These are phyloP conservation scores for Rhizopus delemar DNA, from an alignment of 371 early-diverging fungal species.

Conservation along the genomic window DNA sequence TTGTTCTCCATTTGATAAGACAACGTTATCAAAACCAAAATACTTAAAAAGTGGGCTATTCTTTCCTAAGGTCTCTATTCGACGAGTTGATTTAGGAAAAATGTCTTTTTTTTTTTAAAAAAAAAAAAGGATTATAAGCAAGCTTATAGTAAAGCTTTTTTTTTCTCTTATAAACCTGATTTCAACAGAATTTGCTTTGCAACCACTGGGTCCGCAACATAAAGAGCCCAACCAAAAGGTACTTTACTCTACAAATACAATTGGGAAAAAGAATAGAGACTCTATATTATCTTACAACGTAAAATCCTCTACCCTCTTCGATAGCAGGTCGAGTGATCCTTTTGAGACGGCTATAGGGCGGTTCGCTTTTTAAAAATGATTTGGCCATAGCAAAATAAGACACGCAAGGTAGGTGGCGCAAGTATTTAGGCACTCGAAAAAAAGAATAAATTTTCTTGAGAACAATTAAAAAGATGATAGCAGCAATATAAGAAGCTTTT, in stretches of 20 bases:
- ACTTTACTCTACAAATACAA: conserved; percentile 13
- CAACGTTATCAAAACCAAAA: conserved; percentile 1
- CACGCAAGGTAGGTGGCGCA: neutral
- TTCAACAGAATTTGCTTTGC: conserved; percentile 25
- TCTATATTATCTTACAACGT: conserved; percentile 5
- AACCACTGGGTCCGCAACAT: conserved; percentile 23
- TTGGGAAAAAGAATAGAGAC: too few relatives aligned
- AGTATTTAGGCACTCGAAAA: neutral
- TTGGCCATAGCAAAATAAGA: conserved; percentile 1
- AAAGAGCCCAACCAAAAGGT: conserved; percentile 30
- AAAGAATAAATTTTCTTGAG: neutral
- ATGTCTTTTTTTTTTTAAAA: conserved; percentile 1
- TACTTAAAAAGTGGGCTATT: conserved; percentile 10
- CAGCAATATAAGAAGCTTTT: neutral
- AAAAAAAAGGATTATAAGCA: neutral
- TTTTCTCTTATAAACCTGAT: conserved; percentile 20
- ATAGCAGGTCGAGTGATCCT: neutral
- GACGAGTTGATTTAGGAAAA: neutral
- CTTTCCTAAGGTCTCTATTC: neutral
- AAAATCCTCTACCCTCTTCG: neutral
- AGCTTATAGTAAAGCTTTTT: neutral
- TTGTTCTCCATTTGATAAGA: neutral
- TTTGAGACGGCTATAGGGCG: neutral
- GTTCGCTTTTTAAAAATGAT: neutral
- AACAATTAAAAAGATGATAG: neutral